A percentile compares a stretch with the other conserved stretches of the same genome.
Conservation (phyloP, 768 basidiomycete genomes). For the Phanerodontia chrysosporium region DNA sequence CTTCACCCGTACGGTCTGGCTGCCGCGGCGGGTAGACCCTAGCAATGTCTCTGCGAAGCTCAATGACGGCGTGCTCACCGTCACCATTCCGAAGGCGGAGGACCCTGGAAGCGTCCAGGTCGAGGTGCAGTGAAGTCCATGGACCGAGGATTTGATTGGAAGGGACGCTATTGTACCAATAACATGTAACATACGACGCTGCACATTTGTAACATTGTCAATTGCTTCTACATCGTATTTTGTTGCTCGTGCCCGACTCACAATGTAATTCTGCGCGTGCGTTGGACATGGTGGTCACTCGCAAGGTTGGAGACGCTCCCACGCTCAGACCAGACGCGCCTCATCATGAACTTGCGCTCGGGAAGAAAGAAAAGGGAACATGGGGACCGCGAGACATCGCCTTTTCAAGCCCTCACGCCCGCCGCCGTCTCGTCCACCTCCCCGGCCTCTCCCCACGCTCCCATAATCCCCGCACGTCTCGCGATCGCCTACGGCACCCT, state of each 20-base stretch:
- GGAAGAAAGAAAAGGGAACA: constrained; percentile 12
- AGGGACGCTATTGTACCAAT: neutral
- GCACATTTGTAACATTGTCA: too few species aligned
- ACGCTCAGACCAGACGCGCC: constrained; percentile 15
- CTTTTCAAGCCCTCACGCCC: constrained; percentile 7
- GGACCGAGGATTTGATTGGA: neutral
- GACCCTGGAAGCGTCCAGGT: constrained; percentile 54
- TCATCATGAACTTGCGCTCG: constrained; percentile 16
- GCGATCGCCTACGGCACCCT: neutral
- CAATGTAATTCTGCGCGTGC: neutral
- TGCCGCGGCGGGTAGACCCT: constrained; percentile 60
- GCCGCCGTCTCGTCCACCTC: constrained; percentile 1
- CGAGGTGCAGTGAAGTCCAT: constrained; percentile 27
- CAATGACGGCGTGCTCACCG: constrained; percentile 62
- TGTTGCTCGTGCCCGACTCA: neutral
- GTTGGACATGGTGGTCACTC: neutral
- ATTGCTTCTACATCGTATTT: neutral
- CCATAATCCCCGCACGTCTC: neutral
- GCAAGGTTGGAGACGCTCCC: neutral
- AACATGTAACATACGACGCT: neutral
- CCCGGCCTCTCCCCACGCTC: neutral
- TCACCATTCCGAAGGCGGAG: constrained; percentile 56
- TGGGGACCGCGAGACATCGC: constrained; percentile 12
- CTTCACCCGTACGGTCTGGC: constrained; percentile 70
- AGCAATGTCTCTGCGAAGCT: constrained; percentile 59